These are phyloP conservation scores for Melastoma candidum DNA, from an alignment of 441 rosid genomes.

Conservation along the genomic window DNA sequence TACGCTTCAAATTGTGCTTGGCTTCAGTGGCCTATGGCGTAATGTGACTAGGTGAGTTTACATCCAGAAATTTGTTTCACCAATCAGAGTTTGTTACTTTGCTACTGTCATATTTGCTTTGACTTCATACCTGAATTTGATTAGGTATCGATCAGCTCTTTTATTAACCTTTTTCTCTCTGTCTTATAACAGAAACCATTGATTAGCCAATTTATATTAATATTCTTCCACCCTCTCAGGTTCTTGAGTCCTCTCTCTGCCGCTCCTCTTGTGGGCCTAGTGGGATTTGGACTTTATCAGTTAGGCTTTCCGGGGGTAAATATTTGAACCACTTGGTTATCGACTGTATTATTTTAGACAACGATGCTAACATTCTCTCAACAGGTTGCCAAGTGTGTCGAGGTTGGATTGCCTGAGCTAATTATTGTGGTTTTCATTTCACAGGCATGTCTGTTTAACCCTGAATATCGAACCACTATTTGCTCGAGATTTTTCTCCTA, in stretches of 20 bases:
- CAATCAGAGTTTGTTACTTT: too few relatives aligned
- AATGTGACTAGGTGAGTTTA: constrained; percentile 65
- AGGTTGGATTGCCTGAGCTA: too few relatives aligned
- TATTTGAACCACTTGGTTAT: constrained; percentile 9
- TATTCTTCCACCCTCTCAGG: constrained; percentile 30
- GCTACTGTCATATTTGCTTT: too few relatives aligned
- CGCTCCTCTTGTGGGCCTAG: constrained; percentile 76
- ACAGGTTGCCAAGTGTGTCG: constrained; percentile 75
- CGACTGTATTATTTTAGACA: background rate
- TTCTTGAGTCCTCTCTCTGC: constrained; percentile 83
- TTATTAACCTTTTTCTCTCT: constrained; percentile 3
- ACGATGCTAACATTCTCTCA: constrained; percentile 9
- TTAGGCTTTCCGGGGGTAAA: constrained; percentile 93
- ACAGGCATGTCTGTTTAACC: constrained; percentile 44
- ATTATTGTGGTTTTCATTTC: too few relatives aligned
- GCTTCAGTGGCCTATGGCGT: constrained; percentile 98
- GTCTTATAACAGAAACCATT: constrained; percentile 4
- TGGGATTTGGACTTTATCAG: constrained; percentile 88
- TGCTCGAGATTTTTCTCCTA: background rate
- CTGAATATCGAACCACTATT: too few relatives aligned
- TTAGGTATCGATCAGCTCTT: too few relatives aligned
- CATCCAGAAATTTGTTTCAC: background rate
- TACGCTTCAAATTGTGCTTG: constrained; percentile 87
- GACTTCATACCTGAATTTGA: too few relatives aligned
- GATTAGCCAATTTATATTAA: background rate